Conservation (phyloP, 805 yeast genomes). For the Candida insectorum region DNA sequence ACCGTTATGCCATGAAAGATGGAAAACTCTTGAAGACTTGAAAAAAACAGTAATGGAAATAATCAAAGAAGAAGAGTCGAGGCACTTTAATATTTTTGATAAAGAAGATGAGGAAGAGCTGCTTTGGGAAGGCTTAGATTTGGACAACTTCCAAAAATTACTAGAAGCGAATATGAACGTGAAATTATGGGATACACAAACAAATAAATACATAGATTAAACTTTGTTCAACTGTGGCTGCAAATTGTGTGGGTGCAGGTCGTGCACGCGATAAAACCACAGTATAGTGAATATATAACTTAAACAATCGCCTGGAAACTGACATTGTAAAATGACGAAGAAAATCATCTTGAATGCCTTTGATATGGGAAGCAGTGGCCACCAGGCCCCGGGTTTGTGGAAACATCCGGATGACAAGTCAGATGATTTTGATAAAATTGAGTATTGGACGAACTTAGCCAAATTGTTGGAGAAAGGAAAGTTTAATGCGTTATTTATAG, state of each 20-base stretch:
- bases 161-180: constrained; percentile 8
- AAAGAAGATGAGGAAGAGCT: not conserved
- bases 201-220: too few relatives aligned
- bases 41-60: constrained; percentile 19
- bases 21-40: constrained; percentile 18
- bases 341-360: constrained; percentile 37
- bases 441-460: constrained; percentile 37
- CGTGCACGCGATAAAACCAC: too few relatives aligned
- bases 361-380: constrained; percentile 26
- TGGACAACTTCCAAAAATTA: constrained; percentile 5
- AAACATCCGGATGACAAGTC: constrained; percentile 36
- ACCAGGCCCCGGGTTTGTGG: constrained; percentile 31
- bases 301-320: too few relatives aligned
- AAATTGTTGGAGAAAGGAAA: constrained; percentile 38
- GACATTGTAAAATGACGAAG: constrained; percentile 3
- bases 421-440: constrained; percentile 19
- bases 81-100: not conserved
- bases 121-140: constrained; percentile 4
- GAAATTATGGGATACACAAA: constrained; percentile 10
- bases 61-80: constrained; percentile 4
- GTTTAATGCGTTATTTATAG: constrained; percentile 37
- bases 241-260: too few relatives aligned
- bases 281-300: too few relatives aligned
- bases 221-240: too few relatives aligned
- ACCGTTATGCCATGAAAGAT: constrained; percentile 19